Base-by-base conservation (phyloP, 2,329 filamentous ascomycete species). In the Ophiostoma quercus region DNA sequence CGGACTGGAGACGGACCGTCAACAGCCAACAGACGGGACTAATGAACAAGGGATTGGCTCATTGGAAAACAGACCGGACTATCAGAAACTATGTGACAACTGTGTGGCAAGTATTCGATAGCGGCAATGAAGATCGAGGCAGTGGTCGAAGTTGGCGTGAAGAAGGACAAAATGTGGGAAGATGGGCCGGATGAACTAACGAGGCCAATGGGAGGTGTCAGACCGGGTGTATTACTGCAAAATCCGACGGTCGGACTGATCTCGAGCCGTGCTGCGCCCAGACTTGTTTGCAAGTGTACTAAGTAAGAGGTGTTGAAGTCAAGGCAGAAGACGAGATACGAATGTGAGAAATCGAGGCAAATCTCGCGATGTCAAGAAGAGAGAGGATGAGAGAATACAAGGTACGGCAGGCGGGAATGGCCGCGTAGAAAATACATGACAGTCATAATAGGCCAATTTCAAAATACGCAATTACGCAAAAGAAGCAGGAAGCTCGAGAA, bases 201-300 rank as follows among this genome's bases (percentile, higher is more conserved):
- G 32, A 32, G 57, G 14, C 57, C 57, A 32, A 32, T 32, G 57
- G 8, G 57, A 29, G 25, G 12, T 29, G 25, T 32, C 25, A 16
- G 57, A 25, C 22, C 51, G 9, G n/a, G n/a, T 25, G 51, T 57
- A 57, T 29, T 57, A 25, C 51, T 25, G 5, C 51, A 25, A 3
- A 25, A 22, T 8, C 51, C 11, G 51, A 25, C 51, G n/a, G 51
- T 57, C 51, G 51, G 51, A 25, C 16, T 25, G 51, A 25, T 57
- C 51, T 57, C n/a, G 51, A 29, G n/a, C 51, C 51, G 51, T 25
- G 51, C 51, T 57, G 51, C 51, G 51, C 51, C 51, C 51, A 57
- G 51, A 22, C 51, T 54, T 19, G 51, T 57, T 57, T 57, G 11
- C 22, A 25, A 25, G 51, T 57, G 51, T n/a, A n/a, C n/a, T n/a